Conservation (phyloP, 1,284 basidiomycete genomes). For the Ustilago nuda region DNA sequence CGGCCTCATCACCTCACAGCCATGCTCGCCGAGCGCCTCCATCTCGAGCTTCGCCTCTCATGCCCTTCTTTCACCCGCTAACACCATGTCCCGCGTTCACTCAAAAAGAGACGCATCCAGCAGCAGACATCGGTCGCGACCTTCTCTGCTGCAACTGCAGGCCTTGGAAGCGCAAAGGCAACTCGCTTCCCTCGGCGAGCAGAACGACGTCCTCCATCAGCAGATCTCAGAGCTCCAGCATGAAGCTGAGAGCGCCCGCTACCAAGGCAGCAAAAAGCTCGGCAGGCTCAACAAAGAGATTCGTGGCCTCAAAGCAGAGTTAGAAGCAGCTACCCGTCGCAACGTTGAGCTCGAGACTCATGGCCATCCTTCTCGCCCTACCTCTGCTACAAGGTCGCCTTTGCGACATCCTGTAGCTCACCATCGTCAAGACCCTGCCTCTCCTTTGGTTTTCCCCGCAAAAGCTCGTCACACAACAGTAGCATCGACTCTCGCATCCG, state of each 20-base stretch:
- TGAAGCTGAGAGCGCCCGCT: slow-evolving; percentile 56
- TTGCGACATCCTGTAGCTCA: neutral
- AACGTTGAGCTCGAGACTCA: slow-evolving; percentile 57
- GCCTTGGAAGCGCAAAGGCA: slow-evolving; percentile 53
- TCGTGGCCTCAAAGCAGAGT: slow-evolving; percentile 56
- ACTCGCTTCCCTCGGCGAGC: slow-evolving; percentile 53
- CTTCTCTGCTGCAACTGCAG: slow-evolving; percentile 35
- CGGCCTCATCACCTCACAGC: slow-evolving; percentile 40
- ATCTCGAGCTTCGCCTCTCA: slow-evolving; percentile 39
- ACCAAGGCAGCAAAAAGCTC: slow-evolving; percentile 52
- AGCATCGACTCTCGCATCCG: neutral
- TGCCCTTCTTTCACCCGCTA: slow-evolving; percentile 20
- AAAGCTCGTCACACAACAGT: neutral
- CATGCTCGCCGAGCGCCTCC: slow-evolving; percentile 45
- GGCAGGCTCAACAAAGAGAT: slow-evolving; percentile 58
- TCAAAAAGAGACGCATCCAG: slow-evolving; percentile 2
- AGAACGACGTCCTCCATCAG: slow-evolving; percentile 58
- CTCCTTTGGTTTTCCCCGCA: slow-evolving; percentile 5
- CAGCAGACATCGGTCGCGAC: slow-evolving; percentile 34
- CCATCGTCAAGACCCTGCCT: neutral
- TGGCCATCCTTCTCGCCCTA: neutral
- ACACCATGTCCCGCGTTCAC: neutral
- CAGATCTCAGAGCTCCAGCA: slow-evolving; percentile 60
- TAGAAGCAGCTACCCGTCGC: slow-evolving; percentile 54
- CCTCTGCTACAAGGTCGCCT: slow-evolving; percentile 15